Base-by-base conservation (phyloP, 768 basidiomycete genomes). In the Pleurotus tuber-regium region DNA sequence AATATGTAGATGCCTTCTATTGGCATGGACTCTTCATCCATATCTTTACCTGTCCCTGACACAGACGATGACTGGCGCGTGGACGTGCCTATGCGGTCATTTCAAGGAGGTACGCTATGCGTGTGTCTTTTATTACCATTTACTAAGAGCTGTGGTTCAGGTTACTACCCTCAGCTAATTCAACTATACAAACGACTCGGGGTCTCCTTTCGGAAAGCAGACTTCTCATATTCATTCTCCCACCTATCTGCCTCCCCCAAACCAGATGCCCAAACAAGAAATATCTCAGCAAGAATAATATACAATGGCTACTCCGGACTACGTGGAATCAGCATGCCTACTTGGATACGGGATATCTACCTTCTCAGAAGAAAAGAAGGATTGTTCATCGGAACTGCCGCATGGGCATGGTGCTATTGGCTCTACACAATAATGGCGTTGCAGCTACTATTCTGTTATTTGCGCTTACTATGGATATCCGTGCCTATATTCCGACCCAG, bases 31-130 rank as follows among this genome's bases (percentile, higher is more conserved):
- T 77, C 82, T 3, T 72, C 80, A 11, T 84, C 80, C 0, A 70
- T 82, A 31, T 79, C 79, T 5, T 47, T 82, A 4, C 65, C 69
- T 14, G 62, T 67, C 31, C 67, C 69, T 3, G 71, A 63, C 3
- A 53, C 65, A 8, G 64, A 64, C 18, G 60, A 69, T 29, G 66
- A 75, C 43, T 80, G 79, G 74, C 69, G 81, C 49, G 73, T 90
- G 2, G 88, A 91, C 61, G 87, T 89, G 0, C 89, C 89, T 0
- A 91, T 91, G 89, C 70, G 89, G 33, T 83, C 83, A 1, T 90
- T 91, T 61, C 87, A 91, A 74, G 84, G 83, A 69, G 86, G 87
- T 84, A 50, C 44, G 78, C 16, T 3, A 4, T 29, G 11, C n/a
- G 16, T 30, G n/a, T n/a, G n/a, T n/a, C n/a, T n/a, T 38, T 14